A percentile compares a stretch with the other conserved stretches of the same genome.
Evolutionary conservation across 129 eudicot genomes (phyloP).

Genomic region (Escallonia herrerae): DNA sequence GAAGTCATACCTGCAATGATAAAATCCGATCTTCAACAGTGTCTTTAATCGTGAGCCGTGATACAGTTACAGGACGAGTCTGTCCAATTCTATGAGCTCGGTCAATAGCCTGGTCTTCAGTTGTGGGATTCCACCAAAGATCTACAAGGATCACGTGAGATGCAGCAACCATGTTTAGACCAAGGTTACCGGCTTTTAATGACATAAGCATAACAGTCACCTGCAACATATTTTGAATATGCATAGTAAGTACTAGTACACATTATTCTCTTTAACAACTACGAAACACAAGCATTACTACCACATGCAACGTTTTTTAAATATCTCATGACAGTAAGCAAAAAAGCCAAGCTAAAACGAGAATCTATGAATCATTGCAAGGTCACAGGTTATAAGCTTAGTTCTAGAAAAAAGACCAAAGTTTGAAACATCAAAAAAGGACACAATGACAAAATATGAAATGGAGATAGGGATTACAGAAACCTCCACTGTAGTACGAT

Average conservation of each 20-base stretch:
- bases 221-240: conserved; percentile 31
- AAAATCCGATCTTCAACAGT: conserved; percentile 88
- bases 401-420: no score
- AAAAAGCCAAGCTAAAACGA: background rate
- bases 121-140: conserved; percentile 99
- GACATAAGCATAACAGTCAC: conserved; percentile 96
- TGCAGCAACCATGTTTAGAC: conserved; percentile 96
- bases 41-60: conserved; percentile 62
- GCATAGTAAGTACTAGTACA: background rate
- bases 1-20: conserved; percentile 70
- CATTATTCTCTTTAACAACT: no score
- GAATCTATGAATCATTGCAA: background rate
- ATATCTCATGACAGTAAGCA: background rate
- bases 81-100: conserved; percentile 98
- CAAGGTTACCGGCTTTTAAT: conserved; percentile 91
- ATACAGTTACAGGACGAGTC: conserved; percentile 86
- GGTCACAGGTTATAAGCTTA: no score
- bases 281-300: no score
- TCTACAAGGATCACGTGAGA: conserved; percentile 88
- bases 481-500: no score
- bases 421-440: no score
- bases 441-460: no score
- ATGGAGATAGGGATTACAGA: no score
- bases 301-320: no score
- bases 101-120: conserved; percentile 95